phyloP scores from a whole-genome alignment of 1,139 yeast species.

The Saccharomyces hybrid region DNA sequence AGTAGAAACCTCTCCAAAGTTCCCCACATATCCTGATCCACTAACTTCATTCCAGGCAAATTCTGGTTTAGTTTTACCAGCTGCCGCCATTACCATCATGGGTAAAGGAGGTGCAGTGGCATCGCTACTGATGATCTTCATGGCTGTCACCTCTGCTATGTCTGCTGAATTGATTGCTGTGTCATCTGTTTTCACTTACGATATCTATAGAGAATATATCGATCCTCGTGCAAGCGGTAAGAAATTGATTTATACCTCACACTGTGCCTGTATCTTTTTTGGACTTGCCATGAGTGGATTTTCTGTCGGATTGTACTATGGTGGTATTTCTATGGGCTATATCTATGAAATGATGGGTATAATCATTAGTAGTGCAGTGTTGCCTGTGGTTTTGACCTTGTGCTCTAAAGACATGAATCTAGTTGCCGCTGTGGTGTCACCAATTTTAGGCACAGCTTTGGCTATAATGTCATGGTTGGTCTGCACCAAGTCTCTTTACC shows the following conservation, averaged over 20 bases:
- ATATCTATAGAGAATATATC: constrained; percentile 70
- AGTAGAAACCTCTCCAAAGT: constrained; percentile 54
- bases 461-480: constrained; percentile 65
- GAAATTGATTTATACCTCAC: constrained; percentile 60
- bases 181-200: constrained; percentile 77
- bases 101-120: constrained; percentile 87
- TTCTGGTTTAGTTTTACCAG: constrained; percentile 78
- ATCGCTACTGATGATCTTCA: constrained; percentile 68
- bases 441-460: constrained; percentile 53
- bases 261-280: constrained; percentile 53
- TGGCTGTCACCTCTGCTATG: constrained; percentile 76
- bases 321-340: constrained; percentile 79
- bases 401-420: constrained; percentile 61
- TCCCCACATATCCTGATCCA: constrained; percentile 70
- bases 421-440: constrained; percentile 52
- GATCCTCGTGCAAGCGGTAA: constrained; percentile 73
- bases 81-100: constrained; percentile 75
- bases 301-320: constrained; percentile 73
- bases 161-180: constrained; percentile 87
- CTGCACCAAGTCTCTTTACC: constrained; percentile 47
- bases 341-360: constrained; percentile 82
- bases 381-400: constrained; percentile 66
- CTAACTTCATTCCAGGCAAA: constrained; percentile 62
- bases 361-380: constrained; percentile 77
- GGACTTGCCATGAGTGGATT: constrained; percentile 74